Base-by-base conservation (phyloP, 2,329 filamentous ascomycete genomes). In the Trichoderma asperellum region DNA sequence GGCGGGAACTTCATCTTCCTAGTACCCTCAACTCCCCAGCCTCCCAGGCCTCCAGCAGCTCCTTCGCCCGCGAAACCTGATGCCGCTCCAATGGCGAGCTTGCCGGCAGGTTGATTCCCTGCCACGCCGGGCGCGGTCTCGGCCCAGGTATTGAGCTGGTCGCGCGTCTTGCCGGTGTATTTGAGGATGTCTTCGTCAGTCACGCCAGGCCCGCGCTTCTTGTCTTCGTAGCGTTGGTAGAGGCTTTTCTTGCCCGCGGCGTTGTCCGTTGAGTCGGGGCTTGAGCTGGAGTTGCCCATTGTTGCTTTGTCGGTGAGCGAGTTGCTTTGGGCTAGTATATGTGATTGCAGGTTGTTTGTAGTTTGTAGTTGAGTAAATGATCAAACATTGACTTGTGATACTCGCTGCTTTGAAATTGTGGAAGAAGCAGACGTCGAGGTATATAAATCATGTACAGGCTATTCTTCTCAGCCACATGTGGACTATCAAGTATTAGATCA, bases 161-260 rank as follows among this genome's bases (percentile, higher is more conserved):
- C 75, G 49, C 78, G 77, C 35, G 73, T 73, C 72, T 78, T 82
- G 73, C 81, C 81, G 40, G 81, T 82, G 76, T 82, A 81, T 70
- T 81, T 81, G 34, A 75, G 61, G 34, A 83, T 72, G 70, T 82
- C 81, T 12, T 80, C 79, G 69, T 83, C 80, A 71, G 76, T 79
- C 57, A 80, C 76, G 27, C 74, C 72, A 12, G 69, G 63, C 57
- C 75, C 73, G 47, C 73, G 74, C 71, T 80, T 81, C 53, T 75
- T 74, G 57, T 77, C 76, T 62, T 78, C 75, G 69, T 73, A 76
- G 67, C 77, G 75, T 40, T 75, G 73, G 72, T 78, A 80, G 35
- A 80, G 70, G 8, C 76, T 76, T 65, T 74, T 76, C 29, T 79
- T 69, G 60, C 16, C 29, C 11, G 14, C 35, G 32, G 8, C 24